Evolutionary conservation across 2,329 filamentous ascomycete genomes (phyloP), one percentile per base, ranked within the genome.

Genomic region (Coniochaeta hoffmannii): DNA sequence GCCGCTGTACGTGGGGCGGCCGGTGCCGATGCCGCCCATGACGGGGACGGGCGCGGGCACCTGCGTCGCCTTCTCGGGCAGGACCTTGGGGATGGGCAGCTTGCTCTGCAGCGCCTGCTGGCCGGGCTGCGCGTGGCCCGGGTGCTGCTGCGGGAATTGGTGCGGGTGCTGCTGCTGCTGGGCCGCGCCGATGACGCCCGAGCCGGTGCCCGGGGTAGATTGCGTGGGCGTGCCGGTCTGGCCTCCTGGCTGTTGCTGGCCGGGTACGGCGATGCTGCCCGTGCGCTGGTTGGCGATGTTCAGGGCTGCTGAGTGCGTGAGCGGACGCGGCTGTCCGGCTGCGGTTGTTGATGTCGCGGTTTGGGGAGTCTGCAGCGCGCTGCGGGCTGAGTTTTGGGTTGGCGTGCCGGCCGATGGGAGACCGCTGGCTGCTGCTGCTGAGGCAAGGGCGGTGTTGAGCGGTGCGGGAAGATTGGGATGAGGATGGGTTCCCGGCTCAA

Each of bases 1-100:
- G 52, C 88, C 88, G 17, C 85, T 86, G 65, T 94, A 81, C 0
- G 93, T 96, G n/a, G 94, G 94, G 8, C 94, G 86, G 73, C 82
- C 67, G 74, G 82, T 60, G 72, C 83, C 74, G 19, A 80, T 75
- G 36, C 80, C 85, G n/a, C 79, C 80, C 17, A 75, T 77, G 31
- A 93, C 86, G 11, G 79, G 70, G 22, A 96, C 91, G 1, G 91
- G 86, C 58, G 85, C 80, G 4, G 90, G 89, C 44, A 86, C 78
- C 53, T 84, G 79, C 7, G 87, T 83, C 49, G 88, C 86, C 50
- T 80, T 79, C 55, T 84, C 81, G 4, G 79, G 81, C 2, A 97
- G 79, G 36, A 81, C 84, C 71, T 95, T 96, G 2, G 90, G 87
- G 52, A 96, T 96, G 0, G 86, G 86, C 76, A 94, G 88, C 68